Conservation (phyloP, 306 rosid genomes). For the Corylus avellana region DNA sequence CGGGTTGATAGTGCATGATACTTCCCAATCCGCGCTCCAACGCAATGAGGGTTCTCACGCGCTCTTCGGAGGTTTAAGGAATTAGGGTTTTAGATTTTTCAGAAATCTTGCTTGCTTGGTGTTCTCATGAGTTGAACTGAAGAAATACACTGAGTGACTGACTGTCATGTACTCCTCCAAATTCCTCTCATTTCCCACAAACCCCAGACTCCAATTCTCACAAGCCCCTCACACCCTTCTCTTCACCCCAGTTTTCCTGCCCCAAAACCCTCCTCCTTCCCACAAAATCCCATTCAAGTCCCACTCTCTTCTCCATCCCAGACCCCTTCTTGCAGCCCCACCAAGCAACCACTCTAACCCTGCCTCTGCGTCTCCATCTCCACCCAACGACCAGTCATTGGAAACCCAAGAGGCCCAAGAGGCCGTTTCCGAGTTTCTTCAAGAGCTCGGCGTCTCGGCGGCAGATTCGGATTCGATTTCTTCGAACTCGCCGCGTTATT, state of each 20-base stretch:
- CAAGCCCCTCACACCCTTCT: conserved; percentile 1
- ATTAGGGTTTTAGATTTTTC: not conserved
- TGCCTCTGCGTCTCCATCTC: not conserved
- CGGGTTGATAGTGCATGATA: no score
- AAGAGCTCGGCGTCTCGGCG: conserved; percentile 50
- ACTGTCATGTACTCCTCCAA: conserved; percentile 33
- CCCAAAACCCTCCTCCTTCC: not conserved
- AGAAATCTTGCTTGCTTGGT: not conserved
- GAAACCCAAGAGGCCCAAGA: conserved; percentile 41
- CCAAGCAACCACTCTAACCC: not conserved
- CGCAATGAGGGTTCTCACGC: no score
- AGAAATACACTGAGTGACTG: not conserved
- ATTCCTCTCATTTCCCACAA: conserved; percentile 26
- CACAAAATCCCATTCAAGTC: conserved; percentile 11
- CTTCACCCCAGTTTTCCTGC: conserved; percentile 2
- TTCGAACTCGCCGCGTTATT: conserved; percentile 51
- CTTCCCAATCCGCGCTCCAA: no score
- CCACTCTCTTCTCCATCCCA: not conserved
- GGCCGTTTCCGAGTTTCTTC: conserved; percentile 56
- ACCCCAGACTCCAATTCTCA: conserved; percentile 5
- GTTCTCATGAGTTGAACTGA: not conserved
- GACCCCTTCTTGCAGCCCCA: conserved; percentile 25
- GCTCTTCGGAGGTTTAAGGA: not conserved
- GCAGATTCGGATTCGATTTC: conserved; percentile 53
- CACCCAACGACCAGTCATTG: conserved; percentile 17